phyloP scores from a whole-genome alignment of 73 alveolate species.

The Blepharisma stoltei region DNA sequence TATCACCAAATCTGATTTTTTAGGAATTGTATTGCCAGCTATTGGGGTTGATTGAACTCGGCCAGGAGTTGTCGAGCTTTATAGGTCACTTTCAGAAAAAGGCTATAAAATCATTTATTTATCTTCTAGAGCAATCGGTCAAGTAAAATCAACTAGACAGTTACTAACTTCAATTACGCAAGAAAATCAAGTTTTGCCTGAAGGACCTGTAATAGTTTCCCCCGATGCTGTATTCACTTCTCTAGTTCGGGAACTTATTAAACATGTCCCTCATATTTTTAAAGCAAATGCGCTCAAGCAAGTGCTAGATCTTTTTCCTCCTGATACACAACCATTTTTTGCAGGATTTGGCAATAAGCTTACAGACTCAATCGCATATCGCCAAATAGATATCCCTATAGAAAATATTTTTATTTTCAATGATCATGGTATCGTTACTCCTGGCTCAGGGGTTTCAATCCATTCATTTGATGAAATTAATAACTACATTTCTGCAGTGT shows the following conservation, averaged over 20 bases:
- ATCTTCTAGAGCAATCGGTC: conserved; percentile 96
- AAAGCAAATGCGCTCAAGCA: conserved; percentile 84
- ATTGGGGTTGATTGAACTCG: conserved; percentile 97
- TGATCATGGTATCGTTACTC: background rate
- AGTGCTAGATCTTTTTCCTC: conserved; percentile 76
- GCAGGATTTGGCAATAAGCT: conserved; percentile 98
- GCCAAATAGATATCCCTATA: conserved; percentile 72
- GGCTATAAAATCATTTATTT: conserved; percentile 93
- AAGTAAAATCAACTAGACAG: conserved; percentile 74
- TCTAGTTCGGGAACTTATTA: conserved; percentile 89
- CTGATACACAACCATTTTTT: conserved; percentile 76
- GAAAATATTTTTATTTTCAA: conserved; percentile 14
- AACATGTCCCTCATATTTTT: conserved; percentile 79
- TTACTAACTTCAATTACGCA: conserved; percentile 49
- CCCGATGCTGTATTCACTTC: conserved; percentile 92
- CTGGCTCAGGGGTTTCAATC: too few relatives aligned
- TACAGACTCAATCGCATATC: conserved; percentile 92
- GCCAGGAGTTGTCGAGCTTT: conserved; percentile 79
- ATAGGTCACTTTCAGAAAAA: conserved; percentile 57
- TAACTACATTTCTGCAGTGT: too few relatives aligned
- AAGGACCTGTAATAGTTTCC: conserved; percentile 94
- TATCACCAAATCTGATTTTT: conserved; percentile 90
- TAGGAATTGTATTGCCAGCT: conserved; percentile 91
- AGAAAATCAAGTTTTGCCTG: conserved; percentile 69
- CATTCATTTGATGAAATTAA: too few relatives aligned